Evolutionary conservation across 352 stramenopile genomes (phyloP).

Genomic region (Phytopythium oedochilum): DNA sequence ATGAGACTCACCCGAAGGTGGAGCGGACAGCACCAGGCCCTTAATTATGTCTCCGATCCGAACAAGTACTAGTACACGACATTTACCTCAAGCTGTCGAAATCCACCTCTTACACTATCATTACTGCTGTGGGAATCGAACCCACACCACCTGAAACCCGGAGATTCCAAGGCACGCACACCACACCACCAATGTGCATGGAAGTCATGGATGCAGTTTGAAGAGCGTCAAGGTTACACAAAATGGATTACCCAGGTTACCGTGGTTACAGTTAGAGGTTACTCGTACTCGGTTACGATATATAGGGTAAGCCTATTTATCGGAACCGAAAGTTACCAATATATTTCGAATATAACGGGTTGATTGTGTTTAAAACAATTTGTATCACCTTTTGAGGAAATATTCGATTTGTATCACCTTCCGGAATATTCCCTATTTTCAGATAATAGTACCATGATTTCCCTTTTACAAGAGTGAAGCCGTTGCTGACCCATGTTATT

Average conservation of each 20-base stretch:
- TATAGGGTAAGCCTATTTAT: too few relatives aligned
- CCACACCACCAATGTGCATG: background rate
- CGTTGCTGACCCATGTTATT: too few relatives aligned
- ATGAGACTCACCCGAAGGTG: slow-evolving; percentile 13
- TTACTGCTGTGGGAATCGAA: background rate
- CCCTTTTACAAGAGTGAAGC: too few relatives aligned
- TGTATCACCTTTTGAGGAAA: background rate
- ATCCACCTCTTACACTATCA: background rate
- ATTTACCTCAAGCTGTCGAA: slow-evolving; percentile 16
- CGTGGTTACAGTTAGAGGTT: background rate
- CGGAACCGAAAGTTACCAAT: background rate
- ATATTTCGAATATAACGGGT: background rate
- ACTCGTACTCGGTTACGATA: too few relatives aligned
- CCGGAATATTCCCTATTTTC: too few relatives aligned
- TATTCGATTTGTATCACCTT: background rate
- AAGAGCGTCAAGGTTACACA: background rate
- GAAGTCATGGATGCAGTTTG: background rate
- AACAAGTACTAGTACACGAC: slow-evolving; percentile 20
- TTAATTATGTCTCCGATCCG: slow-evolving; percentile 23
- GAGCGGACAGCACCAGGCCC: slow-evolving; percentile 9
- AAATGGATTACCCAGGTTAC: background rate
- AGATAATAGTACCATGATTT: too few relatives aligned
- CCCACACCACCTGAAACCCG: background rate
- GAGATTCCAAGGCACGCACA: background rate
- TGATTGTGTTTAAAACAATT: background rate